phyloP scores from a whole-genome alignment of 208 protist species.

The Crithidia acanthocephali region DNA sequence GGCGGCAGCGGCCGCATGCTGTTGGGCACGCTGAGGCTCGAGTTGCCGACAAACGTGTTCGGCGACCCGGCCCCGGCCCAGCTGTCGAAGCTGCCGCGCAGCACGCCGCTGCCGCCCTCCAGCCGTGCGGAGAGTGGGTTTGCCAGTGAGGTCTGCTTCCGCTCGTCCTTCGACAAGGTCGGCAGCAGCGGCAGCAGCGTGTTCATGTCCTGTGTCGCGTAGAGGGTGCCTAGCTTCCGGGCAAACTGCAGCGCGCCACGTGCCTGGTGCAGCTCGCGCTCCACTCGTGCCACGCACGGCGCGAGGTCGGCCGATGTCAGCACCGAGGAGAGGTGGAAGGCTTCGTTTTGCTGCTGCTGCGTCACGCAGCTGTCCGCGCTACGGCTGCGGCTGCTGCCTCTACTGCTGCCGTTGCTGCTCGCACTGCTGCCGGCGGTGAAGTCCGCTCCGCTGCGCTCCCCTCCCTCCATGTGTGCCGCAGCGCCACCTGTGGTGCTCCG shows the following conservation, averaged over 20 bases:
- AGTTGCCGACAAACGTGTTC: conserved; percentile 9
- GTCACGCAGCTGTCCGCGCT: conserved; percentile 11
- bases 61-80: conserved; percentile 6
- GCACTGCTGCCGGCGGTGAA: background rate
- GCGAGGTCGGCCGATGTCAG: conserved; percentile 21
- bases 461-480: background rate
- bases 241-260: conserved; percentile 61
- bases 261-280: conserved; percentile 36
- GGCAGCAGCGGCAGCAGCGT: conserved; percentile 51
- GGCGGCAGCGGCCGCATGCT: background rate
- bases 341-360: conserved; percentile 5
- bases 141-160: background rate
- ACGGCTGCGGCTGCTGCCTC: background rate
- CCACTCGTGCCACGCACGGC: conserved; percentile 25
- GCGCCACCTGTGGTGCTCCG: background rate
- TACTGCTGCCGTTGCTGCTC: conserved; percentile 1
- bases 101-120: conserved; percentile 8
- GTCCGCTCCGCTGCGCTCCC: conserved; percentile 2
- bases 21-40: conserved; percentile 11
- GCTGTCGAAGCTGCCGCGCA: conserved; percentile 21
- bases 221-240: conserved; percentile 68
- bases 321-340: conserved; percentile 22
- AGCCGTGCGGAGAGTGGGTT: conserved; percentile 4
- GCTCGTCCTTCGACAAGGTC: background rate
- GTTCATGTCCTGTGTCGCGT: conserved; percentile 79